Base-by-base conservation (phyloP, 768 basidiomycete genomes). In the Tricholoma sp. region DNA sequence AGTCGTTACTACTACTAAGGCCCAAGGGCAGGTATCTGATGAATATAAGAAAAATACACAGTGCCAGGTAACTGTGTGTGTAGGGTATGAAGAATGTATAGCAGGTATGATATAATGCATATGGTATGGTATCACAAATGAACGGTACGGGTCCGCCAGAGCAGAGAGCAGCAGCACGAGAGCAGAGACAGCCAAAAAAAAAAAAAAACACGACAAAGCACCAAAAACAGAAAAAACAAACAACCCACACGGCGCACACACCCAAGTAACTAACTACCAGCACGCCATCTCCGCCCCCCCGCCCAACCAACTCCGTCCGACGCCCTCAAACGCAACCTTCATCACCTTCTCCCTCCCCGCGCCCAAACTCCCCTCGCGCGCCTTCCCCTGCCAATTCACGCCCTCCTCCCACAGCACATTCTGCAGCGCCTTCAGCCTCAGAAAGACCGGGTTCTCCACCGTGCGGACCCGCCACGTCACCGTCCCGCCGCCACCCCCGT, bases 401-500 rank as follows among this genome's bases (percentile, higher is more conserved):
- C 72, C 78, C 3, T 71, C 69, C 58, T 70, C 70, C 61, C 63
- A 74, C 65, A 80, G 73, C 8, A 80, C 66, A 61, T 85, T 86
- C 62, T 82, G 79, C 63, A 85, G 68, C n/a, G 86, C 87, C 65
- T 75, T 76, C 41, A 88, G 64, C 3, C 85, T 73, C 51, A 88
- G 72, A 57, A 80, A 74, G 44, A 80, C 74, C 6, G 85, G 85
- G 61, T 89, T 88, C 53, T 80, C 72, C 5, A 87, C 76, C 2
- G 80, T 80, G 7, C 87, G 75, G 60, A 81, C 72, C 29, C 86
- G 77, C 61, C 52, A 53, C 6, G 41, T 44, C 28, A 78, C 76
- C 5, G 56, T 65, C 32, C 66, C 57, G 44, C 45, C 42, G 24
- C 24, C 24, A 4, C 24, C 24, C 24, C 4, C 24, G 4, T 4